Conservation (phyloP, 768 basidiomycete genomes). For the Russula virescens region DNA sequence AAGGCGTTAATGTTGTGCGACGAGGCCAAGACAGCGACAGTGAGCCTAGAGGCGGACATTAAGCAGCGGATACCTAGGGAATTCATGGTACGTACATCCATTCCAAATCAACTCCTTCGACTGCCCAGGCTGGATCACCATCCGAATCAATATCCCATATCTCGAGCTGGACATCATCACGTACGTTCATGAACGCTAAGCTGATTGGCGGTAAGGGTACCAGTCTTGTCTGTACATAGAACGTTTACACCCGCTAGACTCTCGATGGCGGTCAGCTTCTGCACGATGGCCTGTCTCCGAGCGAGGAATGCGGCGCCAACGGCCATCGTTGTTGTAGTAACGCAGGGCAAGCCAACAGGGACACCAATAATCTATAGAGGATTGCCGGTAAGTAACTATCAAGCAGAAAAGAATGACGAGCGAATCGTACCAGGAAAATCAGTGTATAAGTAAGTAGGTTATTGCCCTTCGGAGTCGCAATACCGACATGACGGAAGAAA, state of each 20-base stretch:
- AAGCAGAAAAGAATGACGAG: neutral
- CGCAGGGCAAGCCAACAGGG: constrained; percentile 44
- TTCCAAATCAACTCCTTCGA: constrained; percentile 29
- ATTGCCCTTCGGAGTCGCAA: constrained; percentile 39
- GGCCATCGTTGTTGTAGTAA: constrained; percentile 38
- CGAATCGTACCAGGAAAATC: constrained; percentile 33
- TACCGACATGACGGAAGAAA: constrained; percentile 36
- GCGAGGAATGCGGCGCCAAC: constrained; percentile 43
- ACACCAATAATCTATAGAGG: constrained; percentile 38
- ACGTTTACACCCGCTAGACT: constrained; percentile 46
- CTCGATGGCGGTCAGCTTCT: constrained; percentile 46
- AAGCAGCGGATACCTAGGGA: constrained; percentile 2
- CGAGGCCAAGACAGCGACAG: constrained; percentile 41
- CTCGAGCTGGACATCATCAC: constrained; percentile 2
- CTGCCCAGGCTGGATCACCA: constrained; percentile 19
- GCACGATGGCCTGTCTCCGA: constrained; percentile 41
- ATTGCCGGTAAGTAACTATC: neutral
- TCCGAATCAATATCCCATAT: neutral
- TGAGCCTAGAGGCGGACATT: constrained; percentile 26
- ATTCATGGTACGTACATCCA: constrained; percentile 27
- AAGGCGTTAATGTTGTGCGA: constrained; percentile 42
- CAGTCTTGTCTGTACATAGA: constrained; percentile 40
- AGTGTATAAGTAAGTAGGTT: constrained; percentile 41
- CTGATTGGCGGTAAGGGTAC: constrained; percentile 46
- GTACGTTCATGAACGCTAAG: constrained; percentile 39